phyloP scores from a whole-genome alignment of 495 filamentous ascomycete genomes.

The Penicillium subrubescens region DNA sequence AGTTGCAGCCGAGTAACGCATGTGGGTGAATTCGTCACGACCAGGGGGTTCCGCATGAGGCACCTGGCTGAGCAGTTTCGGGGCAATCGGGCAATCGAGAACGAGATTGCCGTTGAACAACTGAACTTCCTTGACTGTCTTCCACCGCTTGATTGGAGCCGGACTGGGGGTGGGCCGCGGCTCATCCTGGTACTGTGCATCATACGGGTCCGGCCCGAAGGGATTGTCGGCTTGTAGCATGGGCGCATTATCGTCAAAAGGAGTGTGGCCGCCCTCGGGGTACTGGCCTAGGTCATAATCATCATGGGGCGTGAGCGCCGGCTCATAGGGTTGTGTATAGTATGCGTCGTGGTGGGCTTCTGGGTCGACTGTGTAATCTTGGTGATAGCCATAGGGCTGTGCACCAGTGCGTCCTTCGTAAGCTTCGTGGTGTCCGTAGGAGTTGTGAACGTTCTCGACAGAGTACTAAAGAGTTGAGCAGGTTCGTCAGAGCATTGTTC shows the following conservation, averaged over 20 bases:
- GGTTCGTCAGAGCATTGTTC: conserved; percentile 9
- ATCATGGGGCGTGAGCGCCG: conserved; percentile 54
- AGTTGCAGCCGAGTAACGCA: conserved; percentile 96
- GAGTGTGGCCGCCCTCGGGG: conserved; percentile 47
- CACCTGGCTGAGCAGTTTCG: conserved; percentile 80
- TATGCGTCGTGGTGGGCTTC: conserved; percentile 85
- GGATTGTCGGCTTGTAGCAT: conserved; percentile 59
- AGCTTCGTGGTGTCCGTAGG: conserved; percentile 68
- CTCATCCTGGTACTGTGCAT: conserved; percentile 48
- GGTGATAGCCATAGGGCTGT: conserved; percentile 46
- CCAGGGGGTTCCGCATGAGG: conserved; percentile 78
- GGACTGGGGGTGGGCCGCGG: conserved; percentile 57
- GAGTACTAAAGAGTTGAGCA: conserved; percentile 60
- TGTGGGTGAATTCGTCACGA: conserved; percentile 97
- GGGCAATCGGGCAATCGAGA: conserved; percentile 93
- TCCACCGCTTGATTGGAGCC: conserved; percentile 86
- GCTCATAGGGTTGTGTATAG: conserved; percentile 79
- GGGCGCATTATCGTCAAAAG: conserved; percentile 62
- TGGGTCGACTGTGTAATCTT: conserved; percentile 76
- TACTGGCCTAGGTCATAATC: conserved; percentile 59
- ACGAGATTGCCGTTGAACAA: conserved; percentile 97
- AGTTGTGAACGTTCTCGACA: conserved; percentile 71
- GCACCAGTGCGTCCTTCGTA: conserved; percentile 58
- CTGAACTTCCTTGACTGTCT: conserved; percentile 97
- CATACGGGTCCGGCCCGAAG: conserved; percentile 59